These are phyloP conservation scores for Kitagawia praeruptora DNA, from an alignment of 129 eudicot genomes.

Conservation along the genomic window DNA sequence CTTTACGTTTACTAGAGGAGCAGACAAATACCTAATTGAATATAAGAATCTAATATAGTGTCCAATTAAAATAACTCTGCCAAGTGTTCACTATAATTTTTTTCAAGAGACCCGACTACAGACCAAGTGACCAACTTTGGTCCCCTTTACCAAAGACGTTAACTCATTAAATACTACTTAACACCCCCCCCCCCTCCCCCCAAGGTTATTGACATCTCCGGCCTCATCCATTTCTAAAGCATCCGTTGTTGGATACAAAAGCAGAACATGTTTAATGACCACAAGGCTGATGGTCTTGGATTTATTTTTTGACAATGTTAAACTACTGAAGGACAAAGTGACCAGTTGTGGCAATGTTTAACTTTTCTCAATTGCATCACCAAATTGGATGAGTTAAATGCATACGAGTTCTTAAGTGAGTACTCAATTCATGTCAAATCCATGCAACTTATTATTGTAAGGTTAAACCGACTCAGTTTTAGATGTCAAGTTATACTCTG, in stretches of 20 bases:
- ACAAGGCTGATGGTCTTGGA: not conserved
- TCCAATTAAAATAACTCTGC: too few relatives aligned
- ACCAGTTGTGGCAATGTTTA: not conserved
- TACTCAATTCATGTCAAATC: not conserved
- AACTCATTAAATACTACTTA: too few relatives aligned
- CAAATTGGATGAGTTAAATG: not conserved
- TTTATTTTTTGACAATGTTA: too few relatives aligned
- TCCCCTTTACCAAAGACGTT: too few relatives aligned
- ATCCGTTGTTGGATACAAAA: not conserved
- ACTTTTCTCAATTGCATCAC: not conserved
- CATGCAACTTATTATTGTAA: not conserved
- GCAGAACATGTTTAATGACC: not conserved
- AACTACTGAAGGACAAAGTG: not conserved
- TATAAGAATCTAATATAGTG: too few relatives aligned
- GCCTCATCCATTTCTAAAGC: not conserved
- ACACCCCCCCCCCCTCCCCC: too few relatives aligned
- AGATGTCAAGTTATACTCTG: not conserved
- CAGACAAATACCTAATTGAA: too few relatives aligned
- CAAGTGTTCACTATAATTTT: too few relatives aligned
- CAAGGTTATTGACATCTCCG: too few relatives aligned
- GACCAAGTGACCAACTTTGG: too few relatives aligned
- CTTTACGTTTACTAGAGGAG: too few relatives aligned
- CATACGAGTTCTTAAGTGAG: not conserved
- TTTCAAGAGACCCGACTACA: too few relatives aligned
- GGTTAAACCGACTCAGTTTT: not conserved